A percentile compares a stretch with the other conserved stretches of the same genome.
phyloP scores from a whole-genome alignment of 1,139 yeast species.

The Suhomyces panamericanus region DNA sequence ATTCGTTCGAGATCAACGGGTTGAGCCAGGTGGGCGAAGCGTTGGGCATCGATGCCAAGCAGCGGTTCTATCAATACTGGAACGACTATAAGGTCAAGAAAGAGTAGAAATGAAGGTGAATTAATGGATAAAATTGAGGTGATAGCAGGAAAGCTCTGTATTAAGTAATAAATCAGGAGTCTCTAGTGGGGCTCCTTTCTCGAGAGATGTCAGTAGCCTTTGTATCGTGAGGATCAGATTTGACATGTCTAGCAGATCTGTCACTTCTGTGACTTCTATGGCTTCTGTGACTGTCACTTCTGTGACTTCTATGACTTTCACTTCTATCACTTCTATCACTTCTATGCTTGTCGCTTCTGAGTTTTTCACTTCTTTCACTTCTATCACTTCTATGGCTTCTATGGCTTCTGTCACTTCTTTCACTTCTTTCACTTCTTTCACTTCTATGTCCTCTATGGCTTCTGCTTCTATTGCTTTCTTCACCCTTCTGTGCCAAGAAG shows the following conservation, averaged over 20 bases:
- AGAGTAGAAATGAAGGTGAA: too few relatives aligned
- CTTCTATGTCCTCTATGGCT: slow-evolving; percentile 7
- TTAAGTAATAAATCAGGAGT: not conserved
- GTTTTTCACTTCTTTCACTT: not conserved
- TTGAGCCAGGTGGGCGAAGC: slow-evolving; percentile 30
- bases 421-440: slow-evolving; percentile 6
- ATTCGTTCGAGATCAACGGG: slow-evolving; percentile 32
- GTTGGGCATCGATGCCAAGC: slow-evolving; percentile 30
- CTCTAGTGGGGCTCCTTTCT: slow-evolving; percentile 1
- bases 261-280: not conserved
- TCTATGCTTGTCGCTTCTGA: slow-evolving; percentile 1
- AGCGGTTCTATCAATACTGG: slow-evolving; percentile 37
- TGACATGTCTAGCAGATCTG: not conserved
- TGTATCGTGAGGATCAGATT: not conserved
- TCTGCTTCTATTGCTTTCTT: slow-evolving; percentile 9
- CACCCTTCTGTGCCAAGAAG: slow-evolving; percentile 9
- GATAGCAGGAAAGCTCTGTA: not conserved
- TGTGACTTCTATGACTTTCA: not conserved
- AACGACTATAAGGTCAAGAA: slow-evolving; percentile 17
- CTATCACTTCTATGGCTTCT: slow-evolving; percentile 7
- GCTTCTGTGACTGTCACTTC: not conserved
- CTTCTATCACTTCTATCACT: not conserved
- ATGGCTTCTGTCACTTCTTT: slow-evolving; percentile 2
- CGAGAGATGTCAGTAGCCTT: not conserved
- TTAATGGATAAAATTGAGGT: not conserved